Conservation (phyloP, 768 basidiomycete species). For the Sutorius australiensis region DNA sequence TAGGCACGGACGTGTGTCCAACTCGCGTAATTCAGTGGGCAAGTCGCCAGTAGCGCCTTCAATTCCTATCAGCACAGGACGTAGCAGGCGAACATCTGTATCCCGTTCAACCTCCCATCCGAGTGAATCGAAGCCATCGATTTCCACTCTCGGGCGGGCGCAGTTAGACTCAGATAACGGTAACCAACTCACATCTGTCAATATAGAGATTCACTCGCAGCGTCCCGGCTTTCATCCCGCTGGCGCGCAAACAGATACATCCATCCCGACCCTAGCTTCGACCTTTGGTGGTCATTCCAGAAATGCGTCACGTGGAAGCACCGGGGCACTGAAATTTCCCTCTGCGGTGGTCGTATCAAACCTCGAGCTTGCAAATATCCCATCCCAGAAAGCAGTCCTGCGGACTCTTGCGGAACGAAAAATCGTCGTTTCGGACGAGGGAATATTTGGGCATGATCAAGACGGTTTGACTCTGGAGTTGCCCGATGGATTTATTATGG, state of each 20-base stretch:
- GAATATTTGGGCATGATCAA: constrained; percentile 19
- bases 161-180: constrained; percentile 16
- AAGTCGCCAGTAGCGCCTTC: constrained; percentile 16
- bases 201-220: constrained; percentile 1
- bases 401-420: constrained; percentile 49
- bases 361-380: constrained; percentile 55
- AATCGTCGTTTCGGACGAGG: constrained; percentile 39
- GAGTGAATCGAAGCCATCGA: constrained; percentile 18
- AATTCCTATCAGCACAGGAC: constrained; percentile 20
- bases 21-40: constrained; percentile 17
- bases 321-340: constrained; percentile 39
- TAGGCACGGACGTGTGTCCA: constrained; percentile 19
- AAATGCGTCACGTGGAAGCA: constrained; percentile 14
- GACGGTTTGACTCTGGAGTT: constrained; percentile 31
- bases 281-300: constrained; percentile 6
- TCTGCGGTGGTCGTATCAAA: constrained; percentile 65
- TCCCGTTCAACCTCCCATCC: constrained; percentile 21
- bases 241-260: constrained; percentile 14
- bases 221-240: constrained; percentile 10
- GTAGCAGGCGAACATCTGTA: constrained; percentile 24
- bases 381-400: constrained; percentile 56
- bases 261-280: constrained; percentile 13
- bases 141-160: constrained; percentile 7
- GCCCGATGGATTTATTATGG: constrained; percentile 65
- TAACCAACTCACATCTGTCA: constrained; percentile 1